Base-by-base conservation (phyloP, 495 filamentous ascomycete genomes). In the Penicillium verhagenii region DNA sequence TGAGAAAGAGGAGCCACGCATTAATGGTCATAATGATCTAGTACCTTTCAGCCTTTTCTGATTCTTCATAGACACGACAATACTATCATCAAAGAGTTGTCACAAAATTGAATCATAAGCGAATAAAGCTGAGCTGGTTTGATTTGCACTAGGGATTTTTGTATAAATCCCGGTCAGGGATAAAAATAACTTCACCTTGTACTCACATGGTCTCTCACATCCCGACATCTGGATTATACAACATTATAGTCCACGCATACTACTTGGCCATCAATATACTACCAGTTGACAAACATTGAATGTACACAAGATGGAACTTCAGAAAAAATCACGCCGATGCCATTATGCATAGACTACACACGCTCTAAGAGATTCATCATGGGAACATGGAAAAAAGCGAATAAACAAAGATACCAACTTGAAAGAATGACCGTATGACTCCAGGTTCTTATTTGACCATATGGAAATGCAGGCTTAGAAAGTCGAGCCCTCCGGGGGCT, bases 401-500 rank as follows among this genome's bases (percentile, higher is more conserved):
- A 61, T 47, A 54, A 67, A 69, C 50, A n/a, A n/a, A n/a, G n/a
- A n/a, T n/a, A n/a, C n/a, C n/a, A n/a, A n/a, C 56, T 44, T 53
- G 62, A 52, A 57, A 68, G 56, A 54, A 67, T 57, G 60, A 71
- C 64, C 70, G 25, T 57, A 56, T 59, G 72, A 69, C 70, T 73
- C 67, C 60, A 53, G 57, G 55, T 65, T 65, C 48, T 40, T 61
- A 40, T 49, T 58, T 46, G 56, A 57, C 40, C 47, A 20, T 55
- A 60, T 60, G 45, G 31, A 60, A 24, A 55, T 54, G 50, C 39
- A 47, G 39, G 33, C 45, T 64, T 63, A 79, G 66, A 87, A 97
- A 52, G 82, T 91, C 43, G 87, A 84, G 40, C 92, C 92, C 73
- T 98, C 94, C 3, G 90, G 79, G 48, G 95, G 94, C 68, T 98